Base-by-base conservation (phyloP, 2,329 filamentous ascomycete species). In the Aureobasidium sp. region DNA sequence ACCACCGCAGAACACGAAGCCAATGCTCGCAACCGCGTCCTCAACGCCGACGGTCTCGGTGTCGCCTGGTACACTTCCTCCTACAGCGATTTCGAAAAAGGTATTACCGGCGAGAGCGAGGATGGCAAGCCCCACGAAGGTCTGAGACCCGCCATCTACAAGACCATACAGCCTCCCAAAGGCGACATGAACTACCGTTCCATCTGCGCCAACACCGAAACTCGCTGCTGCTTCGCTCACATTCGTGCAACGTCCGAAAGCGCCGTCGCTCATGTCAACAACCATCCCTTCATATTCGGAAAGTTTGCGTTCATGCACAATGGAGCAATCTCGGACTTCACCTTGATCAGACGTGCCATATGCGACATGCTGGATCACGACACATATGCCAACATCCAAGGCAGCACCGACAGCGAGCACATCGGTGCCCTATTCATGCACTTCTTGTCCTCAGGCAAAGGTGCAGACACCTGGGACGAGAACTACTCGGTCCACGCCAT, bases 271-370 rank as follows among this genome's bases (percentile, higher is more conserved):
- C 72, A 74, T 17, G 76, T 79, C 21, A 83, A 82, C 68, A 79
- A 77, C 46, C 80, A 83, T 62, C 80, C 80, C 5, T 83, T 82
- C 67, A 73, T 78, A 31, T 82, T 82, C 57, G 80, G 80, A 15
- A 71, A 79, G 38, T 78, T 81, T 63, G 72, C 74, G 9, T 78
- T 82, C 67, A 82, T 83, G 80, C 80, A 83, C 71, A 82, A 82
- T 65, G 80, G 80, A 1, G 75, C 75, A 17, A 73, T 81, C 35
- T 74, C 74, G 11, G 69, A 76, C 63, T 82, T 82, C 66, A 64
- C 70, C 1, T 63, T 68, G 8, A 78, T 82, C 51, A 75, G 78
- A 31, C 74, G 78, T 9, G 73, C 76, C 25, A 68, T 82, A 62
- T 75, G 73, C 13, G 69, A 74, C 21, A 68, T 77, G 6, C 70